Conservation (phyloP, 208 protist genomes). For the Leishmania gerbilli region DNA sequence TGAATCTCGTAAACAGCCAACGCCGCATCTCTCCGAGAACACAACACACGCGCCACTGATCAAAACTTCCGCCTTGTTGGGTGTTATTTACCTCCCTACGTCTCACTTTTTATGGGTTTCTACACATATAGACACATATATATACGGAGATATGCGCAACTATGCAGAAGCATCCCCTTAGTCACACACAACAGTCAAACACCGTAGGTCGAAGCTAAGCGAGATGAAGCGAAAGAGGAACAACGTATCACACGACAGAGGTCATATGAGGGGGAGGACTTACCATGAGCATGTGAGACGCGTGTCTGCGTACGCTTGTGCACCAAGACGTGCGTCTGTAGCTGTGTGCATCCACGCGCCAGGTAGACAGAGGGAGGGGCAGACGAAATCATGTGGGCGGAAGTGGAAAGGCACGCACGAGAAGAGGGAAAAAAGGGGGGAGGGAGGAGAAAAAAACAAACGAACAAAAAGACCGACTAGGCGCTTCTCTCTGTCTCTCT, state of each 20-base stretch:
- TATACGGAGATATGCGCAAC: neutral
- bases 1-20: neutral
- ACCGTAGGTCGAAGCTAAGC: constrained; percentile 1
- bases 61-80: neutral
- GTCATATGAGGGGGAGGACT: neutral
- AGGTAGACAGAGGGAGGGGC: neutral
- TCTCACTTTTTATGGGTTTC: neutral
- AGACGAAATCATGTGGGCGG: neutral
- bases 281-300: neutral
- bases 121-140: neutral
- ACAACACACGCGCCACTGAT: neutral
- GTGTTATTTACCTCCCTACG: neutral
- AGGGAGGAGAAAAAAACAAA: neutral
- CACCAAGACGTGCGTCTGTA: neutral
- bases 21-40: neutral
- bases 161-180: neutral
- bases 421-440: too few species aligned
- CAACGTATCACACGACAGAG: neutral
- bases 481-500: neutral
- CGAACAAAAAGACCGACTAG: neutral
- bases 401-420: neutral
- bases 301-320: neutral
- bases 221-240: neutral
- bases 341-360: neutral
- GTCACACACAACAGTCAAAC: neutral